These are phyloP conservation scores for Ophiocordyceps camponoti-rufipedis DNA, from an alignment of 2,329 filamentous ascomycete genomes.

Conservation along the genomic window DNA sequence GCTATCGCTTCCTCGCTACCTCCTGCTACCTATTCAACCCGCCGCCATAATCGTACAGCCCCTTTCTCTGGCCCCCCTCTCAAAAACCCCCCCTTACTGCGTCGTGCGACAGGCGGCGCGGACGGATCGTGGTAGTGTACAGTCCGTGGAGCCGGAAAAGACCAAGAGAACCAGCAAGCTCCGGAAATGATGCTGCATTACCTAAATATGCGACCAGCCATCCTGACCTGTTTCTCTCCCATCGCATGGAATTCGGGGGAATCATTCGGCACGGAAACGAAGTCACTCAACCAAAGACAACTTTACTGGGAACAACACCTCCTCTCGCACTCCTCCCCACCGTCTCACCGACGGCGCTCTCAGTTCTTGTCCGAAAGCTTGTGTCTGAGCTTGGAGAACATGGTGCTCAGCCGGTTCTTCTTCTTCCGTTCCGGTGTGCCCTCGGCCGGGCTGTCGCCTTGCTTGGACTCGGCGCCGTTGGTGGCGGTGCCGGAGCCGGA, in stretches of 20 bases:
- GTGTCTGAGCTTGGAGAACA: conserved; percentile 39
- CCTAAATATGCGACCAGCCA: conserved; percentile 6
- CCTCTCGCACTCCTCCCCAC: conserved; percentile 2
- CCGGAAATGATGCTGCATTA: conserved; percentile 12
- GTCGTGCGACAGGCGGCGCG: background rate
- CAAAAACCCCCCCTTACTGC: background rate
- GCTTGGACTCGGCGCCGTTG: conserved; percentile 6
- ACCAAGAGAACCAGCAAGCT: background rate
- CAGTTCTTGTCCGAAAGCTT: conserved; percentile 20
- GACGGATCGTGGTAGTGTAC: background rate
- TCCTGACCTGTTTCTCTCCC: conserved; percentile 12
- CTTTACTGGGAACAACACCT: conserved; percentile 8
- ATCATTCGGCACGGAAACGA: conserved; percentile 19
- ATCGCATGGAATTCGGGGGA: conserved; percentile 15
- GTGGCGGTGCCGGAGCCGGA: conserved; percentile 4
- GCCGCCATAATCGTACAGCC: background rate
- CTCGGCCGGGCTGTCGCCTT: conserved; percentile 7
- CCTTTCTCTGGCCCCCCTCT: background rate
- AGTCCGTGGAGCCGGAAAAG: background rate
- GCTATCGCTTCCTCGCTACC: background rate
- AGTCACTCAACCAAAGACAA: conserved; percentile 15
- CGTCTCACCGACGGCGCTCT: background rate
- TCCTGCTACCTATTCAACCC: background rate
- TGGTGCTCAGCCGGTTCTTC: conserved; percentile 44
- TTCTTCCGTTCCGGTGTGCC: conserved; percentile 40